A percentile compares a stretch with the other conserved stretches of the same genome.
Conservation (phyloP, 768 basidiomycete genomes). For the Neoboletus magnificus region DNA sequence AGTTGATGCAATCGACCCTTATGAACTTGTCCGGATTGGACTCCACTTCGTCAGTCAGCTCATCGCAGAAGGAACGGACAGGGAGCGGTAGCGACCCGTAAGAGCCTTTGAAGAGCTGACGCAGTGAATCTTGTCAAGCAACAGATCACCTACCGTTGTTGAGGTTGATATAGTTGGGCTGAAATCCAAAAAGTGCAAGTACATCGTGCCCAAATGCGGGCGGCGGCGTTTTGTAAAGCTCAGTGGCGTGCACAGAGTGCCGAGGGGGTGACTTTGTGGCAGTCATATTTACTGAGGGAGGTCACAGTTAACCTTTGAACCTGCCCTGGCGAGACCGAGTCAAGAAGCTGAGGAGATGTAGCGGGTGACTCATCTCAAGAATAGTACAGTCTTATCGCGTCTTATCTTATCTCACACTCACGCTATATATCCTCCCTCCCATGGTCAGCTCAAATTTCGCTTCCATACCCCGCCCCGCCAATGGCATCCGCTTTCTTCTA, state of each 20-base stretch:
- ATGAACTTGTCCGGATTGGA: conserved; percentile 57
- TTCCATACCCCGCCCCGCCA: not conserved
- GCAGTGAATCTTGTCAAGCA: not conserved
- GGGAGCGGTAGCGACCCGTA: conserved; percentile 56
- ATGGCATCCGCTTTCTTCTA: conserved; percentile 73
- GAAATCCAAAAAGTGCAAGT: conserved; percentile 53
- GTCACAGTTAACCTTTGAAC: not conserved
- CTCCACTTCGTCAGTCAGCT: conserved; percentile 44
- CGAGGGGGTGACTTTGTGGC: not conserved
- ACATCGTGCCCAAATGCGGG: conserved; percentile 56
- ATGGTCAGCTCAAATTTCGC: not conserved
- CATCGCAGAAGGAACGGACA: conserved; percentile 44
- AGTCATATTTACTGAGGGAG: conserved; percentile 3
- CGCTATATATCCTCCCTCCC: not conserved
- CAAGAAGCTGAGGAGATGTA: too few species aligned
- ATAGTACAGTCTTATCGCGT: not conserved
- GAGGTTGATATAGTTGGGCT: conserved; percentile 58
- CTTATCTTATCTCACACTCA: not conserved
- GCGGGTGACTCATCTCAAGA: too few species aligned
- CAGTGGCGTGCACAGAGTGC: not conserved
- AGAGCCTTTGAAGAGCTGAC: conserved; percentile 41
- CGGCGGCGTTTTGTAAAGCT: conserved; percentile 26
- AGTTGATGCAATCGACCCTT: conserved; percentile 33
- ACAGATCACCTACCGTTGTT: conserved; percentile 51
- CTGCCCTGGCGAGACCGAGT: not conserved